Conservation (phyloP, 2,329 filamentous ascomycete genomes). For the Chalaropsis thielavioides region DNA sequence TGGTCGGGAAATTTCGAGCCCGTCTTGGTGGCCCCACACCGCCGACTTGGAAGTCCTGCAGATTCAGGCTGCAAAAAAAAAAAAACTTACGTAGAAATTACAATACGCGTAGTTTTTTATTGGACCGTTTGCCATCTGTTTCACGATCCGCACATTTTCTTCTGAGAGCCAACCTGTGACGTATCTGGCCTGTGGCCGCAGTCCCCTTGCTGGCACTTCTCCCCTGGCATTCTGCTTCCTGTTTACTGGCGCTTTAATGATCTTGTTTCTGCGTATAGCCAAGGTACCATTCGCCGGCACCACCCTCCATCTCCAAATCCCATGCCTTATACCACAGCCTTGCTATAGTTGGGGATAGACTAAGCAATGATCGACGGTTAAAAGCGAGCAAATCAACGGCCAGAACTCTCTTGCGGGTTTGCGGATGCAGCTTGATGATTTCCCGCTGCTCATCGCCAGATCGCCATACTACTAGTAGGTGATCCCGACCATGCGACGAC, state of each 20-base stretch:
- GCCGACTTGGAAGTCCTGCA: background rate
- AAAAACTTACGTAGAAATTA: background rate
- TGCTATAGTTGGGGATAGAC: slow-evolving; percentile 1
- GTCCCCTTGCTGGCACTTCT: background rate
- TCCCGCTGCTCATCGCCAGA: background rate
- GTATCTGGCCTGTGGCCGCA: background rate
- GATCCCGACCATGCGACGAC: background rate
- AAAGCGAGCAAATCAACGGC: slow-evolving; percentile 5
- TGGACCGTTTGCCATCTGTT: background rate
- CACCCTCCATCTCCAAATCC: background rate
- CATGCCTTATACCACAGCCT: background rate
- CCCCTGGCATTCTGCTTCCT: background rate
- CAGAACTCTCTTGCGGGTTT: background rate
- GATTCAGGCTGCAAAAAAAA: background rate
- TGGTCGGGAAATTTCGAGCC: background rate
- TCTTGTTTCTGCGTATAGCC: background rate
- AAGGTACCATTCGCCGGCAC: slow-evolving; percentile 2
- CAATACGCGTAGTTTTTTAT: background rate
- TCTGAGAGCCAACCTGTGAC: background rate
- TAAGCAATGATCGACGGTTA: background rate
- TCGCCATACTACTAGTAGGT: background rate
- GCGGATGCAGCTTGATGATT: background rate
- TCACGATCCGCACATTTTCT: background rate
- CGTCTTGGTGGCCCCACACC: background rate
- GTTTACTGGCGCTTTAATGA: background rate